Evolutionary conservation across 768 basidiomycete species (phyloP).

Genomic region (Russula sp.): DNA sequence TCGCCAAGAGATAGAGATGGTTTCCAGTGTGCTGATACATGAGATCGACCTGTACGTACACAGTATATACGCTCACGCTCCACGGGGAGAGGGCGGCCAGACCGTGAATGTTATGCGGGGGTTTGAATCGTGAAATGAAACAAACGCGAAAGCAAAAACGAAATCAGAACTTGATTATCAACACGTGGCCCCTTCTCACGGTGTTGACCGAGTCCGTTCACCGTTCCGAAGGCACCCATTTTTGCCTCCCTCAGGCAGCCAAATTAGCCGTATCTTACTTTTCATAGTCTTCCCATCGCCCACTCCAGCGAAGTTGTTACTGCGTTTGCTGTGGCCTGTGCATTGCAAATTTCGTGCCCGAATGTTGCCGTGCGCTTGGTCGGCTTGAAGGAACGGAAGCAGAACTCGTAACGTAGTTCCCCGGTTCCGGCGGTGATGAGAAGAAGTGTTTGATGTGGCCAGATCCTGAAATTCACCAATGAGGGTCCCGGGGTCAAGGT

Average conservation of each 20-base stretch:
- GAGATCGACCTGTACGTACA: background rate
- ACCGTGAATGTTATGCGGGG: background rate
- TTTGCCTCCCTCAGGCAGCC: background rate
- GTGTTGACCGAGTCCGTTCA: background rate
- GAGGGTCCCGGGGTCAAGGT: constrained; percentile 9
- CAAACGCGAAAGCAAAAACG: background rate
- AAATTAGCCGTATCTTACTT: background rate
- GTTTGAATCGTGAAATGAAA: background rate
- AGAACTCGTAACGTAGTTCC: constrained; percentile 16
- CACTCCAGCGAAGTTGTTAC: background rate
- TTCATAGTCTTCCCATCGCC: background rate
- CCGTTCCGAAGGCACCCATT: background rate
- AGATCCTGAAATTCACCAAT: constrained; percentile 17
- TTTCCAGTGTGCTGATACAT: background rate
- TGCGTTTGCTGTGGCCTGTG: background rate
- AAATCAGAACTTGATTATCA: background rate
- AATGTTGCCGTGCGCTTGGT: background rate
- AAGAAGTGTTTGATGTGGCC: constrained; percentile 19
- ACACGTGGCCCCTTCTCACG: constrained; percentile 9
- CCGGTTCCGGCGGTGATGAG: constrained; percentile 18
- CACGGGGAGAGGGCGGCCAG: background rate
- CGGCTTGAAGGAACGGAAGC: constrained; percentile 14
- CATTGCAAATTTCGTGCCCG: constrained; percentile 9
- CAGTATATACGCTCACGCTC: background rate
- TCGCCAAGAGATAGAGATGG: background rate